Conservation (phyloP, 768 basidiomycete species). For the Mrakia hoshinonis region DNA sequence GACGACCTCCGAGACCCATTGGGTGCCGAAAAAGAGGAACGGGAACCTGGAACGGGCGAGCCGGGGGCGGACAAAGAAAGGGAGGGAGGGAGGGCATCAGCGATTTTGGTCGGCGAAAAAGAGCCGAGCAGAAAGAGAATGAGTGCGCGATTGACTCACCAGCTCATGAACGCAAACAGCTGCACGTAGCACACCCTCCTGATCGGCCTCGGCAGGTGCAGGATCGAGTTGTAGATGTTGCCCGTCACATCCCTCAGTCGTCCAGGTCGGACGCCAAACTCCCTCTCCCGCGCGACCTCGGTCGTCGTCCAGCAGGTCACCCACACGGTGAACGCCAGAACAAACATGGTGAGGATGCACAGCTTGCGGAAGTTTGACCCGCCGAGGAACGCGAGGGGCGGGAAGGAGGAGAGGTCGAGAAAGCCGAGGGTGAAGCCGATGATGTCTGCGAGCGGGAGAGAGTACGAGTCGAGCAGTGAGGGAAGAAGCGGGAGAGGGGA, state of each 20-base stretch:
- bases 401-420: constrained; percentile 71
- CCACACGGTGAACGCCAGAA: constrained; percentile 72
- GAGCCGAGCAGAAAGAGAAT: too few relatives aligned
- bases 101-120: neutral
- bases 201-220: constrained; percentile 71
- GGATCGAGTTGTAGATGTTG: constrained; percentile 65
- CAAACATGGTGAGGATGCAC: constrained; percentile 71
- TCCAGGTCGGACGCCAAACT: constrained; percentile 32
- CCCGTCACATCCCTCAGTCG: constrained; percentile 54
- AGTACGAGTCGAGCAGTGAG: neutral
- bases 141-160: constrained; percentile 36
- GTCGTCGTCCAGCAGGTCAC: constrained; percentile 79
- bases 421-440: constrained; percentile 90
- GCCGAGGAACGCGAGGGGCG: constrained; percentile 68
- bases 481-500: neutral
- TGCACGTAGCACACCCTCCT: constrained; percentile 87
- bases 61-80: too few relatives aligned
- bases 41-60: constrained; percentile 81
- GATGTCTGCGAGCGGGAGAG: constrained; percentile 39
- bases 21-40: constrained; percentile 88
- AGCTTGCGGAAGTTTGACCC: constrained; percentile 95
- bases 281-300: constrained; percentile 50
- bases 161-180: constrained; percentile 93
- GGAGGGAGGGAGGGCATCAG: constrained; percentile 1
- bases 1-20: constrained; percentile 91